Conservation (phyloP, 2,329 filamentous ascomycete genomes). For the Chalaropsis thielavioides region DNA sequence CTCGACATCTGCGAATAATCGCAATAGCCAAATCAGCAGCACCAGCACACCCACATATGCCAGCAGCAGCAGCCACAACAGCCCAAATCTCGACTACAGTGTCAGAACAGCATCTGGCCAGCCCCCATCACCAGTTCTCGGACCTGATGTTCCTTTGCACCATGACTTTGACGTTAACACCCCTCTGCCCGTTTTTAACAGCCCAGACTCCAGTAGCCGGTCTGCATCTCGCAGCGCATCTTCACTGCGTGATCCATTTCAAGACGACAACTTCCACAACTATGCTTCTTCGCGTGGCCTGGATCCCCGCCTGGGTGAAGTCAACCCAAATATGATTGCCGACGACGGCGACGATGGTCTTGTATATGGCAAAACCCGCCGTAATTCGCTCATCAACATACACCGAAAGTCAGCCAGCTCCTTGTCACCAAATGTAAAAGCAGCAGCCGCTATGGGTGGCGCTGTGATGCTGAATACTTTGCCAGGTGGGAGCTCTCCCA, state of each 20-base stretch:
- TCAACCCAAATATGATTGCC: conserved; percentile 66
- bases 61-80: background rate
- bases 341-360: conserved; percentile 85
- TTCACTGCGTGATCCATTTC: conserved; percentile 15
- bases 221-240: conserved; percentile 10
- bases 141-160: conserved; percentile 14
- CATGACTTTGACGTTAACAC: conserved; percentile 13
- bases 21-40: conserved; percentile 4
- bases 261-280: conserved; percentile 14
- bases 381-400: conserved; percentile 44
- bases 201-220: background rate
- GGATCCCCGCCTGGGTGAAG: conserved; percentile 38
- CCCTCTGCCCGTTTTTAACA: background rate
- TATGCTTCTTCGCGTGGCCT: conserved; percentile 24
- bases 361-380: conserved; percentile 33
- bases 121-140: conserved; percentile 9
- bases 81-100: conserved; percentile 10
- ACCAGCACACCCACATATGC: background rate
- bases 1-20: background rate
- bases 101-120: background rate
- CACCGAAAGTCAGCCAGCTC: conserved; percentile 27
- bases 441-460: conserved; percentile 30
- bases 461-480: conserved; percentile 21
- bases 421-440: conserved; percentile 29
- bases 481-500: conserved; percentile 10